Evolutionary conservation across 2,329 filamentous ascomycete genomes (phyloP).

Genomic region (Pyrenophora tritici-repentis): DNA sequence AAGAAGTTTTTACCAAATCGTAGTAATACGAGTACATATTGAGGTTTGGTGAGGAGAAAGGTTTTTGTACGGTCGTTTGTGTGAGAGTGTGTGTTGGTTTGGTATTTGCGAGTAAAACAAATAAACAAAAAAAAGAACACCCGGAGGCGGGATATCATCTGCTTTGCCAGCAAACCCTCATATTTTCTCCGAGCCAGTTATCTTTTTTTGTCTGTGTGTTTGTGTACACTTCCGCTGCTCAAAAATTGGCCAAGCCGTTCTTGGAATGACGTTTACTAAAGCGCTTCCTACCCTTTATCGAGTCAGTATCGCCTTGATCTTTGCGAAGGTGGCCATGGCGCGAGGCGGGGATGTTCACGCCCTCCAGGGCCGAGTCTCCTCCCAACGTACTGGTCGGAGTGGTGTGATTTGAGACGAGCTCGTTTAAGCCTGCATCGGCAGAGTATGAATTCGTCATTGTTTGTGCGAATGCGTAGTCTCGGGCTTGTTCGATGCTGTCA

Average conservation of each 20-base stretch:
- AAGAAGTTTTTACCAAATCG: not conserved
- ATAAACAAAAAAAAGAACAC: not conserved
- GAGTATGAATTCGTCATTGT: constrained; percentile 69
- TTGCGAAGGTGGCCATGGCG: constrained; percentile 56
- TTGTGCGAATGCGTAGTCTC: constrained; percentile 80
- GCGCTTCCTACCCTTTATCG: constrained; percentile 63
- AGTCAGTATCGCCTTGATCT: constrained; percentile 57
- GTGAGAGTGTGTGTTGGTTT: not conserved
- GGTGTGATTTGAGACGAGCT: constrained; percentile 63
- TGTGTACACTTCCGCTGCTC: not conserved
- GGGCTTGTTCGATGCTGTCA: constrained; percentile 82
- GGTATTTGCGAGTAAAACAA: constrained; percentile 7
- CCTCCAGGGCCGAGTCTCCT: constrained; percentile 53
- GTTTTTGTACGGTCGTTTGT: not conserved
- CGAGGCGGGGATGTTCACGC: constrained; percentile 58
- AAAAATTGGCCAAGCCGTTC: constrained; percentile 91
- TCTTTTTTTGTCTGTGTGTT: no score
- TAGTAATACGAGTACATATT: not conserved
- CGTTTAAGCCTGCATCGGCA: constrained; percentile 54
- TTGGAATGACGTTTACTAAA: constrained; percentile 95
- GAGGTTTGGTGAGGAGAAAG: not conserved
- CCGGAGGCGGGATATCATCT: not conserved
- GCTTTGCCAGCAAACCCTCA: not conserved
- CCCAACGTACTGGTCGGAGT: constrained; percentile 78
- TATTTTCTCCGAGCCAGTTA: not conserved